A percentile compares a stretch with the other conserved stretches of the same genome.
Conservation (phyloP, 192 early-diverging fungal species). For the Chytriomyces sp. region DNA sequence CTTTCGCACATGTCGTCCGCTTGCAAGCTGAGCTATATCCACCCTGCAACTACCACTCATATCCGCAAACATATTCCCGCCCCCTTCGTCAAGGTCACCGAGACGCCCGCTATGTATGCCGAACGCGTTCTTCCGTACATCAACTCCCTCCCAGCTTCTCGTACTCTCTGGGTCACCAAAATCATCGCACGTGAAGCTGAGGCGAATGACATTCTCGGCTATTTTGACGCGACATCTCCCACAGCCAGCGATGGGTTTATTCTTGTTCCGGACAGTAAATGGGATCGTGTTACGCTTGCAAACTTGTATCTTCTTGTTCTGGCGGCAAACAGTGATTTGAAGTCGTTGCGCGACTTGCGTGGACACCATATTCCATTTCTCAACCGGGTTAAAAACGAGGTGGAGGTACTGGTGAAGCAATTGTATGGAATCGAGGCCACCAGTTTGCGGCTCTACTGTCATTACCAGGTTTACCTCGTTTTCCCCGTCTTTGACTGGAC, state of each 20-base stretch:
- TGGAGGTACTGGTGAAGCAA: neutral
- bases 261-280: slow-evolving; percentile 22
- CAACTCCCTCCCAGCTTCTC: slow-evolving; percentile 5
- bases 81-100: slow-evolving; percentile 7
- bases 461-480: slow-evolving; percentile 19
- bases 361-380: slow-evolving; percentile 1
- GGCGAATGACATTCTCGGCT: slow-evolving; percentile 3
- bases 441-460: slow-evolving; percentile 21
- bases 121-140: slow-evolving; percentile 1
- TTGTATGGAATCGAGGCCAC: slow-evolving; percentile 2
- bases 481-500: neutral
- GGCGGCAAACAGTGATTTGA: neutral
- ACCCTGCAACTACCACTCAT: slow-evolving; percentile 21
- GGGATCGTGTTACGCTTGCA: slow-evolving; percentile 16
- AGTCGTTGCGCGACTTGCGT: slow-evolving; percentile 16
- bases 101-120: slow-evolving; percentile 12
- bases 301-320: slow-evolving; percentile 29
- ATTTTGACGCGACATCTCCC: neutral
- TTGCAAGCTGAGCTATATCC: slow-evolving; percentile 22
- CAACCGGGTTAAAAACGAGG: neutral
- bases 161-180: slow-evolving; percentile 17
- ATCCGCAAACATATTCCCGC: slow-evolving; percentile 22
- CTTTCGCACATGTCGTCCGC: neutral
- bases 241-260: slow-evolving; percentile 13
- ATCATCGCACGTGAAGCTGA: slow-evolving; percentile 20